Evolutionary conservation across 192 early-diverging fungal species (phyloP).

Genomic region (Coemansia aciculifera): DNA sequence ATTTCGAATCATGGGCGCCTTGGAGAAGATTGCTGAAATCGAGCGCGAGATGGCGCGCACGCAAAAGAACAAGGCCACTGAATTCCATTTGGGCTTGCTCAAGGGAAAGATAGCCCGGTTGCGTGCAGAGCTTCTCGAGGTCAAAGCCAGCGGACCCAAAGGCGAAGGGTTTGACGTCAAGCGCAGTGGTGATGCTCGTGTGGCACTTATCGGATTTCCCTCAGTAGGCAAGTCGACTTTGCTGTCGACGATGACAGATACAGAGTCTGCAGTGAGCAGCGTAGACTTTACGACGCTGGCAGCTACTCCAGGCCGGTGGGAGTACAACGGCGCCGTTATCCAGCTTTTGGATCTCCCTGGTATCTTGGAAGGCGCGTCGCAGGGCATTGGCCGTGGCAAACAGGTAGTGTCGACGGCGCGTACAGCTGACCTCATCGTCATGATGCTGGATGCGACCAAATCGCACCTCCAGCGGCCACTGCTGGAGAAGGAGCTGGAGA

Average conservation of each 20-base stretch:
- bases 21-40: slow-evolving; percentile 90
- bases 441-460: slow-evolving; percentile 99
- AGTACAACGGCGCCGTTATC: slow-evolving; percentile 93
- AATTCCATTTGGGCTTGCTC: slow-evolving; percentile 96
- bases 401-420: slow-evolving; percentile 98
- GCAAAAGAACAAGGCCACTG: slow-evolving; percentile 99
- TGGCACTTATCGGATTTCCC: slow-evolving; percentile 96
- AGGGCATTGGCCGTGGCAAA: slow-evolving; percentile 96
- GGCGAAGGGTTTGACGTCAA: slow-evolving; percentile 98
- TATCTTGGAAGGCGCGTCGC: slow-evolving; percentile 96
- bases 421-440: slow-evolving; percentile 94
- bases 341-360: slow-evolving; percentile 98
- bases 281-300: slow-evolving; percentile 98
- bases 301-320: slow-evolving; percentile 92
- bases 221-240: slow-evolving; percentile 99
- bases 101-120: slow-evolving; percentile 94
- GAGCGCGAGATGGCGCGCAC: slow-evolving; percentile 89
- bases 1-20: slow-evolving; percentile 65
- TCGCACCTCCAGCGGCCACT: slow-evolving; percentile 76
- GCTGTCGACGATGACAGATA: slow-evolving; percentile 87
- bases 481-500: slow-evolving; percentile 91
- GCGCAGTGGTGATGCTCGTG: slow-evolving; percentile 93
- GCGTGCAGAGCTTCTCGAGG: slow-evolving; percentile 75
- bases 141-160: slow-evolving; percentile 61
- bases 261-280: slow-evolving; percentile 82